Evolutionary conservation across 83 land plant genomes (phyloP).

Genomic region (Picea mariana): DNA sequence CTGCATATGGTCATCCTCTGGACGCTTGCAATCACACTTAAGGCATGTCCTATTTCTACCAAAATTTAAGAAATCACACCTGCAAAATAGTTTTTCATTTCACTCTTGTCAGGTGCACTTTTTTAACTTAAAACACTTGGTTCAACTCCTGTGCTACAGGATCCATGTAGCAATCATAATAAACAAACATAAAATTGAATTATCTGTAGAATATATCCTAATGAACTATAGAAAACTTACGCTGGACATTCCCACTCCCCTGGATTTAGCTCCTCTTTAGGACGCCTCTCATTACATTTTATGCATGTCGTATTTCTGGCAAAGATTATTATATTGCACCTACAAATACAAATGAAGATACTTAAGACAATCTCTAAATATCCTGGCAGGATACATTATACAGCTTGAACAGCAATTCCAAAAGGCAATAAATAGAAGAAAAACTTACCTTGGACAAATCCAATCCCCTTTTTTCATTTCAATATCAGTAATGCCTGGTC

Average conservation of each 20-base stretch:
- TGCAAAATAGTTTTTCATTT: conserved; percentile 18
- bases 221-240: conserved; percentile 12
- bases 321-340: conserved; percentile 57
- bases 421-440: background rate
- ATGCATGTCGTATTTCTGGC: conserved; percentile 45
- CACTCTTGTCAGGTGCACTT: too few species aligned
- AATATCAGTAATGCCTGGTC: conserved; percentile 7
- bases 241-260: conserved; percentile 18
- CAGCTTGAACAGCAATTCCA: background rate
- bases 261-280: conserved; percentile 16
- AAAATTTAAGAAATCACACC: conserved; percentile 52
- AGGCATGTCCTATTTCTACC: conserved; percentile 36
- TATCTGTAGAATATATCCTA: background rate
- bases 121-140: too few species aligned
- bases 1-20: conserved; percentile 17
- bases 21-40: conserved; percentile 39
- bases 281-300: conserved; percentile 42
- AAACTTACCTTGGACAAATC: conserved; percentile 38
- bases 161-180: background rate
- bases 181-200: too few species aligned
- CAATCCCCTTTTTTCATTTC: conserved; percentile 77
- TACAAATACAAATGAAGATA: conserved; percentile 11
- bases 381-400: background rate
- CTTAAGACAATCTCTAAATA: background rate
- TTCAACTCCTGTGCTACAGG: too few species aligned